These are phyloP conservation scores for Hyphodiscus sp. DNA, from an alignment of 2,329 filamentous ascomycete species.

Conservation along the genomic window DNA sequence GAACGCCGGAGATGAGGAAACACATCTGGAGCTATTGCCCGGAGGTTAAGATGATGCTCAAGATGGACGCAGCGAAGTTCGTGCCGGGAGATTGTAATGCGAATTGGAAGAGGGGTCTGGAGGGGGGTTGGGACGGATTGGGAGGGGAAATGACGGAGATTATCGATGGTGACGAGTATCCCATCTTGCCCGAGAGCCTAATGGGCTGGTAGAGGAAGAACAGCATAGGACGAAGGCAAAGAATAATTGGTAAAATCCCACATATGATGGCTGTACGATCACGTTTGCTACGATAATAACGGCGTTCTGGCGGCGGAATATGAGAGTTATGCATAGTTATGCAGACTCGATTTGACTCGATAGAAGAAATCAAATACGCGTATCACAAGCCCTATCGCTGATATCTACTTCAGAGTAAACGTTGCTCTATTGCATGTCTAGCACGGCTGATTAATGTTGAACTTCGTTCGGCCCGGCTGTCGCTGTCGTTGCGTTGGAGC, in stretches of 20 bases:
- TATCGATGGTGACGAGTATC: constrained; percentile 29
- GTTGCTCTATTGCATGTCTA: no score
- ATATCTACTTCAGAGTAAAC: no score
- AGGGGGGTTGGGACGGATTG: constrained; percentile 20
- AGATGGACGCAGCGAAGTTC: constrained; percentile 47
- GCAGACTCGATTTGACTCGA: no score
- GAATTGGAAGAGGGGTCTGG: constrained; percentile 38
- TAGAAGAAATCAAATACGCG: no score
- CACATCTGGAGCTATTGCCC: constrained; percentile 53
- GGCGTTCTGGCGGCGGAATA: no score
- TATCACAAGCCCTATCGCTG: no score
- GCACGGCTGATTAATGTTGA: no score
- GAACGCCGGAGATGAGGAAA: constrained; percentile 38
- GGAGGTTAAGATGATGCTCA: constrained; percentile 50
- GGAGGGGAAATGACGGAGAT: constrained; percentile 19
- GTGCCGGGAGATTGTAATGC: constrained; percentile 42
- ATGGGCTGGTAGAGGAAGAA: constrained; percentile 22
- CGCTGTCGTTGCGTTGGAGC: no score
- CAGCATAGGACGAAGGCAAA: not conserved
- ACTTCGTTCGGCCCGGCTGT: no score
- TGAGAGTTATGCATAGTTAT: no score
- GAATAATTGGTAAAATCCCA: not conserved
- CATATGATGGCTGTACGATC: not conserved
- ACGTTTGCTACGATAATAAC: no score
- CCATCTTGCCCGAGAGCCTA: constrained; percentile 25